These are phyloP conservation scores for Cryptococcus maquisensis DNA, from an alignment of 1,284 basidiomycete genomes.

Conservation along the genomic window DNA sequence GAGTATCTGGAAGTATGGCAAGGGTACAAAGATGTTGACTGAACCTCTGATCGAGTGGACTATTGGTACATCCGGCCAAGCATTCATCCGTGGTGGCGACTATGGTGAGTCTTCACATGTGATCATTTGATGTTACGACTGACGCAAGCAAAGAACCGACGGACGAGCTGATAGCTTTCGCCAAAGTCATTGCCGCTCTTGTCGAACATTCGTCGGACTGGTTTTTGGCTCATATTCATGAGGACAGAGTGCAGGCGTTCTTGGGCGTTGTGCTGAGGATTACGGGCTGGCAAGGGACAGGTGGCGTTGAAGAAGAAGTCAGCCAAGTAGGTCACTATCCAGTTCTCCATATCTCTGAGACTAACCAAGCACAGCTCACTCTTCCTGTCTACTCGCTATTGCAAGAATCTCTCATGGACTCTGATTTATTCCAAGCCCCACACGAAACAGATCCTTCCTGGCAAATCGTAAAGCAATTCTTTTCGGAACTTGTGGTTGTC, in stretches of 20 bases:
- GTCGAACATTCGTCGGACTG: conserved; percentile 82
- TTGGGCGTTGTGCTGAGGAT: conserved; percentile 67
- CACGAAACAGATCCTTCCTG: conserved; percentile 50
- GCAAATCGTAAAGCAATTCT: conserved; percentile 67
- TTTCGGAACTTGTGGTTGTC: conserved; percentile 67
- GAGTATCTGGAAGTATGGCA: conserved; percentile 66
- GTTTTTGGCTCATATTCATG: conserved; percentile 63
- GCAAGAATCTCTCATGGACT: conserved; percentile 78
- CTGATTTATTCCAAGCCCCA: conserved; percentile 55
- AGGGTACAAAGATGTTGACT: conserved; percentile 66
- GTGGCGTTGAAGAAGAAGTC: conserved; percentile 74
- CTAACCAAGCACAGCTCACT: conserved; percentile 55
- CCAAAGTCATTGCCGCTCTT: conserved; percentile 71
- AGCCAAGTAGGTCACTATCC: conserved; percentile 55
- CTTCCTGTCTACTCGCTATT: conserved; percentile 82
- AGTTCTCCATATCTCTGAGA: too few relatives aligned
- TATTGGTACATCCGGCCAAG: conserved; percentile 50
- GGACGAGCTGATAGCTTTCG: conserved; percentile 55
- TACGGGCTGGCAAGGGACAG: conserved; percentile 68
- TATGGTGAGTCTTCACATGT: conserved; percentile 16
- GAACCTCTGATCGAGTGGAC: conserved; percentile 77
- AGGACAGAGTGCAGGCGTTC: conserved; percentile 63
- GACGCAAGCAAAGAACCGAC: conserved; percentile 25
- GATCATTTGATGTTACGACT: background rate
- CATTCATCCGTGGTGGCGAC: conserved; percentile 21